These are phyloP conservation scores for Thermothelomyces thermophilus DNA, from an alignment of 2,329 filamentous ascomycete species.

Conservation along the genomic window DNA sequence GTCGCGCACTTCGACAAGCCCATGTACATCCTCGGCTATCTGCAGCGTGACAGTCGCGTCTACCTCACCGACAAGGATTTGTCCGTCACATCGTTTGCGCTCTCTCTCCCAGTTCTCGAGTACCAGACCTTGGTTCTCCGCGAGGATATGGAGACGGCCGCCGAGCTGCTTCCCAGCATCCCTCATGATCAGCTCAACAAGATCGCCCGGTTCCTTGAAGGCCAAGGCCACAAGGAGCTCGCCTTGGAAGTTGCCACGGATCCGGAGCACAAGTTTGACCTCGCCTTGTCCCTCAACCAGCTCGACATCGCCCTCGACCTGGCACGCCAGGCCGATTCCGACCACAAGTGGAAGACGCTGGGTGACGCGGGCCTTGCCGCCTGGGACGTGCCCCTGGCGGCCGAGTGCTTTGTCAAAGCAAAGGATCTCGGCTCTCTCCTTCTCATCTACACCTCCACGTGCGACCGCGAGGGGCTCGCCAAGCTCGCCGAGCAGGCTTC, in stretches of 20 bases:
- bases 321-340: conserved; percentile 73
- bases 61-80: conserved; percentile 97
- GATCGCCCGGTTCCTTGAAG: conserved; percentile 93
- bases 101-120: conserved; percentile 88
- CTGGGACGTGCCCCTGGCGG: conserved; percentile 83
- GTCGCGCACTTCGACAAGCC: conserved; percentile 94
- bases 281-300: conserved; percentile 75
- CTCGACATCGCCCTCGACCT: conserved; percentile 81
- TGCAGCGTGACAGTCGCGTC: conserved; percentile 88
- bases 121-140: conserved; percentile 95
- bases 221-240: conserved; percentile 93
- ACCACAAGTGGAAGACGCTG: conserved; percentile 98
- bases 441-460: conserved; percentile 80
- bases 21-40: conserved; percentile 92
- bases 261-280: conserved; percentile 91
- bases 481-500: conserved; percentile 69
- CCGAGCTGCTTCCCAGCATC: conserved; percentile 76
- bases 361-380: conserved; percentile 80
- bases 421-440: conserved; percentile 87
- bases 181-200: conserved; percentile 95
- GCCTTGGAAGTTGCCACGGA: conserved; percentile 93
- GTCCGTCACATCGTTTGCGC: conserved; percentile 77
- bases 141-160: conserved; percentile 85
- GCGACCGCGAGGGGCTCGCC: conserved; percentile 66
- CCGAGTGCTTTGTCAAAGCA: conserved; percentile 87